Evolutionary conservation across 2,329 filamentous ascomycete genomes (phyloP).

Genomic region (Fusarium lateritium): DNA sequence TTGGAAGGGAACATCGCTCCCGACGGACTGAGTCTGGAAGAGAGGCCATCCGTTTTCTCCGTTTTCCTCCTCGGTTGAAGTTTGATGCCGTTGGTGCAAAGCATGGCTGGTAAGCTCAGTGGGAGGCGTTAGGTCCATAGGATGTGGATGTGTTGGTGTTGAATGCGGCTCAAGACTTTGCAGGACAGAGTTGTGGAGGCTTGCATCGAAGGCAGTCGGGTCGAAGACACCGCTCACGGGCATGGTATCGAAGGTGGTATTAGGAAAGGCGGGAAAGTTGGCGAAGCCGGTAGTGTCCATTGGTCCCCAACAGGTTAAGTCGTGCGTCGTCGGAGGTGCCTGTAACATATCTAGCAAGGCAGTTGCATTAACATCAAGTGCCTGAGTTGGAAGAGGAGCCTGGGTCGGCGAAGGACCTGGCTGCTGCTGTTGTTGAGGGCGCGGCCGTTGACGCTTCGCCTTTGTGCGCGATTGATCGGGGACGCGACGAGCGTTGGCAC

Average conservation of each 20-base stretch:
- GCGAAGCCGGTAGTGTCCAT: conserved; percentile 47
- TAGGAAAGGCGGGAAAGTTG: conserved; percentile 45
- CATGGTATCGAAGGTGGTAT: conserved; percentile 47
- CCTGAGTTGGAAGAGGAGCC: conserved; percentile 43
- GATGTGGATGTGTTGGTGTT: conserved; percentile 37
- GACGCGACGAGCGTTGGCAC: conserved; percentile 40
- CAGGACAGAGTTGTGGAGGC: conserved; percentile 44
- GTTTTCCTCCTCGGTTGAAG: conserved; percentile 45
- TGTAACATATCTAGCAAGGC: conserved; percentile 50
- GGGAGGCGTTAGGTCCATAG: conserved; percentile 43
- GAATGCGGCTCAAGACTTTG: conserved; percentile 38
- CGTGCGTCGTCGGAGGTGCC: conserved; percentile 47
- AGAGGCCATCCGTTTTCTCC: conserved; percentile 48
- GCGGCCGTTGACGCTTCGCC: conserved; percentile 48
- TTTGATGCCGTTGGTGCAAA: conserved; percentile 36
- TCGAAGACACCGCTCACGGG: conserved; percentile 46
- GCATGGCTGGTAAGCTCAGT: conserved; percentile 40
- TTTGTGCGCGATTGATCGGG: conserved; percentile 48
- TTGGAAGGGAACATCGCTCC: conserved; percentile 46
- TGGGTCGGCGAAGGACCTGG: conserved; percentile 44
- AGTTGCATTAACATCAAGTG: conserved; percentile 48
- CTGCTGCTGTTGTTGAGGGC: conserved; percentile 38
- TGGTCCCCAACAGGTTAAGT: conserved; percentile 48
- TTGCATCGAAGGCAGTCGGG: conserved; percentile 44
- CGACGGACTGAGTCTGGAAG: conserved; percentile 44